phyloP scores from a whole-genome alignment of 2,329 filamentous ascomycete genomes.

The Diaporthe helianthi region DNA sequence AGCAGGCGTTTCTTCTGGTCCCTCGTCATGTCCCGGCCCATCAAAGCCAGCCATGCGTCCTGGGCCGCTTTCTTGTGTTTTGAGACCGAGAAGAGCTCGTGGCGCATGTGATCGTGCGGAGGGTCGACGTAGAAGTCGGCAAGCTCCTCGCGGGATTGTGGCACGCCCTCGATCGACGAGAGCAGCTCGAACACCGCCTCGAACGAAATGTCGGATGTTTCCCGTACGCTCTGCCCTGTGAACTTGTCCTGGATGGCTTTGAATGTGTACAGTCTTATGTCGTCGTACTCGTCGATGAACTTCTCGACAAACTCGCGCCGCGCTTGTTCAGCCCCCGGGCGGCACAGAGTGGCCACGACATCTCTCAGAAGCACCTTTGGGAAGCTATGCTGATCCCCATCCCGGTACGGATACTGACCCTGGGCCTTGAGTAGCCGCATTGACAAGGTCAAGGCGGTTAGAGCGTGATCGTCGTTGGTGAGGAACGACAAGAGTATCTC shows the following conservation, averaged over 20 bases:
- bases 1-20: constrained; percentile 83
- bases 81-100: constrained; percentile 68
- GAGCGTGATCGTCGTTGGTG: constrained; percentile 65
- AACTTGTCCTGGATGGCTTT: constrained; percentile 59
- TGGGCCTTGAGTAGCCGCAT: constrained; percentile 89
- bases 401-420: constrained; percentile 64
- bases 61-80: constrained; percentile 83
- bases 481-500: constrained; percentile 67
- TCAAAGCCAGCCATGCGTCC: constrained; percentile 83
- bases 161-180: constrained; percentile 72
- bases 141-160: constrained; percentile 70
- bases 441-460: constrained; percentile 75
- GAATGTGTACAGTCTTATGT: constrained; percentile 85
- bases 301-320: constrained; percentile 78
- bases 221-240: constrained; percentile 38
- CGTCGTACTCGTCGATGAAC: constrained; percentile 81
- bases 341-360: constrained; percentile 69
- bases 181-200: constrained; percentile 68
- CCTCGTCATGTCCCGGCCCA: constrained; percentile 70
- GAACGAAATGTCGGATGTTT: constrained; percentile 45
- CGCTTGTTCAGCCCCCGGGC: constrained; percentile 64
- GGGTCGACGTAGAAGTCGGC: constrained; percentile 70
- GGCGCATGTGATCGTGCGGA: constrained; percentile 70
- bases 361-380: constrained; percentile 70
- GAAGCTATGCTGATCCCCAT: constrained; percentile 71